Percentiles rank a stretch among this genome's conserved stretches.
Conservation (phyloP, 164 flowering plant species). For the Taxillus chinensis region DNA sequence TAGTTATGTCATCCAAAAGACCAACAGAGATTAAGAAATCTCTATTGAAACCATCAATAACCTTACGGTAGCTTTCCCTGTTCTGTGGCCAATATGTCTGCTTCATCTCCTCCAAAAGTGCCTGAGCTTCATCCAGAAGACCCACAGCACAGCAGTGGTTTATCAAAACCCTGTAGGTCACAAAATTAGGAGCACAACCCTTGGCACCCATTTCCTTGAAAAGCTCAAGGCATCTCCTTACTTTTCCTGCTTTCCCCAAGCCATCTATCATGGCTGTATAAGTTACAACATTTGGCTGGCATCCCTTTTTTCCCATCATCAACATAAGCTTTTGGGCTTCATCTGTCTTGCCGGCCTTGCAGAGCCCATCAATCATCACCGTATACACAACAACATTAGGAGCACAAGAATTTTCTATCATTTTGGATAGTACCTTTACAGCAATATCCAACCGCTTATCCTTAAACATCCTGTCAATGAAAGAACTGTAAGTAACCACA, state of each 20-base stretch:
- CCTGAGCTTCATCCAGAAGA: conserved; percentile 57
- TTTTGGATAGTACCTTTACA: conserved; percentile 66
- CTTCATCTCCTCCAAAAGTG: conserved; percentile 84
- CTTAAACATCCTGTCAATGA: conserved; percentile 76
- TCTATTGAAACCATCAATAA: conserved; percentile 73
- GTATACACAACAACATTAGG: conserved; percentile 91
- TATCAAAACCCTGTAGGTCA: conserved; percentile 75
- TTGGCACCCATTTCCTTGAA: conserved; percentile 52
- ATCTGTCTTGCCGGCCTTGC: conserved; percentile 78
- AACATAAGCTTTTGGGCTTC: conserved; percentile 72
- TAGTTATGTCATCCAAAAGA: conserved; percentile 50
- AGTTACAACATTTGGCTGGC: conserved; percentile 81
- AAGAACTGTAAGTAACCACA: conserved; percentile 69
- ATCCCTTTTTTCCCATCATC: conserved; percentile 90
- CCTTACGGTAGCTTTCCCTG: conserved; percentile 45
- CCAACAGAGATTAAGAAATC: conserved; percentile 64
- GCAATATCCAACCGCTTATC: conserved; percentile 82
- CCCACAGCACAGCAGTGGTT: conserved; percentile 67
- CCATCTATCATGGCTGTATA: conserved; percentile 95
- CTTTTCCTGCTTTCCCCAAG: conserved; percentile 65
- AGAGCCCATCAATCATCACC: conserved; percentile 83
- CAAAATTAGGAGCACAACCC: conserved; percentile 85
- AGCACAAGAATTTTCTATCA: conserved; percentile 71
- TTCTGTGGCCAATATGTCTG: conserved; percentile 83
- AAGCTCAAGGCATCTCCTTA: conserved; percentile 56